Evolutionary conservation across 805 yeast genomes (phyloP), one percentile per base, ranked within the genome.

Genomic region (Kluyveromyces nonfermentans): DNA sequence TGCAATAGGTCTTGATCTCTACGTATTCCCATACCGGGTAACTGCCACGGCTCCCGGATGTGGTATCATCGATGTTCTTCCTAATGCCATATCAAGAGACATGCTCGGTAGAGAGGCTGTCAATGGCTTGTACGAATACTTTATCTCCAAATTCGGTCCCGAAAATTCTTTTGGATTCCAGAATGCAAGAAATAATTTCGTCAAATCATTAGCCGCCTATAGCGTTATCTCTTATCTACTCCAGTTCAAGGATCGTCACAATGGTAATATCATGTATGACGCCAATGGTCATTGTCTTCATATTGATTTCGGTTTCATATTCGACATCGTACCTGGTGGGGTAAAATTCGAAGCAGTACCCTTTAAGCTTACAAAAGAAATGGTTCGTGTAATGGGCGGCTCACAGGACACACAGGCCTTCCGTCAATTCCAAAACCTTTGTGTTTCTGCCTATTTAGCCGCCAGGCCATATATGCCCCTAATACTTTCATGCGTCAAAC

Each of bases 11-110:
- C 70, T 93, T 49, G 97, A 93, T 62, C 75, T 90, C 35, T 93
- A 73, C 63, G 94, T 93, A 20, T 94, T 78, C 67, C 98, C 99
- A 1, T 77, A 93, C 64, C 70, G 97, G 51, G 98, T 93, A 20
- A 89, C 96, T 0, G 98, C 99, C 1, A 93, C 99, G 8, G 96
- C 96, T 2, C 97, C 98, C 1, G 98, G 99, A 0, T 89, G 97
- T 69, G 99, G 99, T 65, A 95, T 93, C 36, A 93, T 93, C 68
- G 99, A 94, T 62, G 98, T 94, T 28, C 73, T 93, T 51, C 98
- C 98, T 30, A 85, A 90, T 60, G 83, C 97, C 5, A 82, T 87
- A 21, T 87, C 96, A 35, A 79, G 99, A 67, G 99, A 93, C 66
- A 90, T 93, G 97, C 73, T 93, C 42, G 99, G 99, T 35, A 78